phyloP scores from a whole-genome alignment of 305 asterid genomes.

The Plantago coronopus region DNA sequence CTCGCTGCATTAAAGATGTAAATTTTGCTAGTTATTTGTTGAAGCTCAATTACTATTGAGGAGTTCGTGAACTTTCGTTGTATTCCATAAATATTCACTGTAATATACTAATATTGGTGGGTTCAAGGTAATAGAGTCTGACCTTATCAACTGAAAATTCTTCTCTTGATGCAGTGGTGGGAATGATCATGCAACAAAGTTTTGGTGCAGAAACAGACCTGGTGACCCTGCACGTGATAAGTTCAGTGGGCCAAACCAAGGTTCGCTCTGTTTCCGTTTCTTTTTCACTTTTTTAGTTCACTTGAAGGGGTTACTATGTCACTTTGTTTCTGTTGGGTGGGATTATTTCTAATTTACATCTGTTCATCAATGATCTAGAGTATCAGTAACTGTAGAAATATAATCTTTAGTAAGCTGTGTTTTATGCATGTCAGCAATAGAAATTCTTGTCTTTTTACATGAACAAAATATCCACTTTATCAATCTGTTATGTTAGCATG shows the following conservation, averaged over 20 bases:
- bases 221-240: conserved; percentile 94
- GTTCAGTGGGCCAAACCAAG: conserved; percentile 61
- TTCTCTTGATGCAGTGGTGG: conserved; percentile 83
- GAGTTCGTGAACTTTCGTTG: no score
- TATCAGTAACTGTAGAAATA: conserved; percentile 14
- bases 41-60: conserved; percentile 1
- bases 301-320: conserved; percentile 14
- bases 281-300: no score
- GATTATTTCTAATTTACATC: conserved; percentile 10
- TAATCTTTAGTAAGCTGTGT: conserved; percentile 7
- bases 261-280: conserved; percentile 20
- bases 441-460: background rate
- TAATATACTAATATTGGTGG: background rate
- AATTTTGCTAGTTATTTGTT: conserved; percentile 6
- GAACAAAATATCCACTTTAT: background rate
- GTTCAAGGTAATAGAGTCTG: conserved; percentile 14
- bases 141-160: conserved; percentile 12
- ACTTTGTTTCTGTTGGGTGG: conserved; percentile 17
- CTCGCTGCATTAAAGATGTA: background rate
- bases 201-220: conserved; percentile 99
- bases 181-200: conserved; percentile 91
- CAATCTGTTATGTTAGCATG: background rate
- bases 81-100: no score
- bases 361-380: conserved; percentile 1
- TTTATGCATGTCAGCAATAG: conserved; percentile 1